Evolutionary conservation across 192 early-diverging fungal species (phyloP), one percentile per base, ranked within the genome.

Genomic region (Dissophora ornata): DNA sequence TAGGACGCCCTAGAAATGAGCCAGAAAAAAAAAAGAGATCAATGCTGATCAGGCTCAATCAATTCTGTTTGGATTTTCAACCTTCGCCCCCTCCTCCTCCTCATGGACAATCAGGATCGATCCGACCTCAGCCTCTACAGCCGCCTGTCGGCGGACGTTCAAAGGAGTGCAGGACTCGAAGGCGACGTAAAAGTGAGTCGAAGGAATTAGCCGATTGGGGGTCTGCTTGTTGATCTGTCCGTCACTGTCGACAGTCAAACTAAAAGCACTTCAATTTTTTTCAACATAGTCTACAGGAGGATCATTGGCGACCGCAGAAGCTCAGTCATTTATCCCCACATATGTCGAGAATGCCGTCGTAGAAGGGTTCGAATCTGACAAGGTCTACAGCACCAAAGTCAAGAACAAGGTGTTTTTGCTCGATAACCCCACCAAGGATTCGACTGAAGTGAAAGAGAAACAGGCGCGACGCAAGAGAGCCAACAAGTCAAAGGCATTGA

Each of bases 401-500:
- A 78, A 84, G 33, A 74, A 81, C 50, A 88, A 86, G 57, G 74
- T 74, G 3, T 62, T 89, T 5, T 22, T 68, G 21, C 79, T 90
- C 13, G 88, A 88, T 38, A 88, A 86, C 70, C 82, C 83, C 24
- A 47, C 69, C 19, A 80, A 80, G 36, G 52, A 59, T 13, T 49
- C 65, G 6, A 44, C 60, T 0, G 71, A 69, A 15, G 69, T 41
- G 19, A 78, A 75, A 51, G 75, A 67, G 34, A 68, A 61, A 38
- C 62, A 48, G 30, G 53, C 60, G 46, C 18, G 34, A 21, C 71
- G 67, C 30, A 84, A 69, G 60, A 57, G 69, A 24, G 59, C 62
- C 22, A 75, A 73, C 42, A 83, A 62, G 29, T 71, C 82, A 16
- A 93, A 90, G 41, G 49, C 62, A 2, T 79, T 96, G 50, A 90